phyloP scores from a whole-genome alignment of 768 basidiomycete genomes.

The Rossbeevera mucosa region DNA sequence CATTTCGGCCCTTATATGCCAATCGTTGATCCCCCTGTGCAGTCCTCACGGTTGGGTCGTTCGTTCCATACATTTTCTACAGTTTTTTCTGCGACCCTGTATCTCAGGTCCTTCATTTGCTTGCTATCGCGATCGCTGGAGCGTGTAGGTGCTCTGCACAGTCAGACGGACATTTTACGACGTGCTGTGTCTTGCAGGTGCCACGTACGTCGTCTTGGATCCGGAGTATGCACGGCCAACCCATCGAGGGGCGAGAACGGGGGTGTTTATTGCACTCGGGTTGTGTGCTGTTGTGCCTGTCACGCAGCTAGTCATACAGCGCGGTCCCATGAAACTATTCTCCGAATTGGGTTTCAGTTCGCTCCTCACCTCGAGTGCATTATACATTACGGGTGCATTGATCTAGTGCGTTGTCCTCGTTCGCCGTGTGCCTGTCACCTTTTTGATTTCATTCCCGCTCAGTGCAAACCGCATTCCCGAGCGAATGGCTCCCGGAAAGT shows the following conservation, averaged over 20 bases:
- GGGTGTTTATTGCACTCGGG: slow-evolving; percentile 76
- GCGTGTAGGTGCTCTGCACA: slow-evolving; percentile 43
- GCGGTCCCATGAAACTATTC: slow-evolving; percentile 53
- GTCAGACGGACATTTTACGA: neutral
- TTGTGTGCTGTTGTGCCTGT: slow-evolving; percentile 66
- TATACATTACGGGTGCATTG: slow-evolving; percentile 77
- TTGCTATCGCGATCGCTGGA: slow-evolving; percentile 48
- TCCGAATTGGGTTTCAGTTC: slow-evolving; percentile 67
- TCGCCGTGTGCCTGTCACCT: slow-evolving; percentile 25
- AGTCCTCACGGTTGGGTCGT: slow-evolving; percentile 74
- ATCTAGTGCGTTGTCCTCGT: slow-evolving; percentile 63
- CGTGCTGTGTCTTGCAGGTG: slow-evolving; percentile 36
- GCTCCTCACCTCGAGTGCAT: slow-evolving; percentile 61
- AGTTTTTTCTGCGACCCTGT: slow-evolving; percentile 65
- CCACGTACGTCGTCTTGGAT: slow-evolving; percentile 71
- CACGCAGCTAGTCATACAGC: slow-evolving; percentile 53
- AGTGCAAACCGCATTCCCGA: slow-evolving; percentile 87
- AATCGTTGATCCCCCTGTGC: slow-evolving; percentile 7
- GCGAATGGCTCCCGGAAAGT: slow-evolving; percentile 64
- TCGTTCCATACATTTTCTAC: slow-evolving; percentile 73
- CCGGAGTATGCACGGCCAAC: slow-evolving; percentile 74
- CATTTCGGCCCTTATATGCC: neutral
- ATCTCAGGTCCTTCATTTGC: slow-evolving; percentile 52
- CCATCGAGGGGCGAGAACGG: slow-evolving; percentile 71
- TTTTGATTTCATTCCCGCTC: slow-evolving; percentile 34